Evolutionary conservation across 768 basidiomycete species (phyloP).

Genomic region (Russula olivacea): DNA sequence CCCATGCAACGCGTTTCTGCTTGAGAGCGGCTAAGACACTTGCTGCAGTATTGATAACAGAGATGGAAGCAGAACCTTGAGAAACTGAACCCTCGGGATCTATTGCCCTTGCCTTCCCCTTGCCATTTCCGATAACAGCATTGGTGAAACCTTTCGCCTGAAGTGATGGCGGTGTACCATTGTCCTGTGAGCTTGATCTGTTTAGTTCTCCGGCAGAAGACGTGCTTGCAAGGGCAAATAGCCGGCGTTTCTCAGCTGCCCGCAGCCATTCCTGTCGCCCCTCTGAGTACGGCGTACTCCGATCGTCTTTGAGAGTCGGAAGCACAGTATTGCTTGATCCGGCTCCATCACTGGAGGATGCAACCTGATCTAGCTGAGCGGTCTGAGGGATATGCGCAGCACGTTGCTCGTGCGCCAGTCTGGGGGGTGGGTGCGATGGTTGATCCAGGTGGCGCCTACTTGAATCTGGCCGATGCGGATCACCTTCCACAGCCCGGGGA

Average conservation of each 20-base stretch:
- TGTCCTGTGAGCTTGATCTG: neutral
- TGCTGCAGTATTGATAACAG: neutral
- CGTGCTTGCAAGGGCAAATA: neutral
- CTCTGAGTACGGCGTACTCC: conserved; percentile 4
- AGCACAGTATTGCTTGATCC: conserved; percentile 4
- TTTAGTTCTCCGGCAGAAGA: conserved; percentile 2
- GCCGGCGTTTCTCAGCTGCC: conserved; percentile 15
- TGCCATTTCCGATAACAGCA: neutral
- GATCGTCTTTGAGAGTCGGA: conserved; percentile 1
- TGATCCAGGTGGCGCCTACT: conserved; percentile 17
- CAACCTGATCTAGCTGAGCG: neutral
- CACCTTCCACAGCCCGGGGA: conserved; percentile 3
- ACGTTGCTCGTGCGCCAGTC: conserved; percentile 11
- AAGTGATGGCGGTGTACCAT: neutral
- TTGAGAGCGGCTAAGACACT: conserved; percentile 2
- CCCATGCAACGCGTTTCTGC: conserved; percentile 19
- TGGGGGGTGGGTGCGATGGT: conserved; percentile 12
- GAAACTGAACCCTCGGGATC: neutral
- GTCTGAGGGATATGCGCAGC: neutral
- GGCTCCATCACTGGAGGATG: neutral
- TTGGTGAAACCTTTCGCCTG: neutral
- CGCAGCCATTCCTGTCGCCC: conserved; percentile 11
- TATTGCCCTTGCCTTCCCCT: conserved; percentile 23
- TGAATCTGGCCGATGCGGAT: conserved; percentile 1
- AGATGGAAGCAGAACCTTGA: neutral